Evolutionary conservation across 257 asterid genomes (phyloP), one percentile per base, ranked within the genome.

Genomic region (Oldenlandia corymbosa): DNA sequence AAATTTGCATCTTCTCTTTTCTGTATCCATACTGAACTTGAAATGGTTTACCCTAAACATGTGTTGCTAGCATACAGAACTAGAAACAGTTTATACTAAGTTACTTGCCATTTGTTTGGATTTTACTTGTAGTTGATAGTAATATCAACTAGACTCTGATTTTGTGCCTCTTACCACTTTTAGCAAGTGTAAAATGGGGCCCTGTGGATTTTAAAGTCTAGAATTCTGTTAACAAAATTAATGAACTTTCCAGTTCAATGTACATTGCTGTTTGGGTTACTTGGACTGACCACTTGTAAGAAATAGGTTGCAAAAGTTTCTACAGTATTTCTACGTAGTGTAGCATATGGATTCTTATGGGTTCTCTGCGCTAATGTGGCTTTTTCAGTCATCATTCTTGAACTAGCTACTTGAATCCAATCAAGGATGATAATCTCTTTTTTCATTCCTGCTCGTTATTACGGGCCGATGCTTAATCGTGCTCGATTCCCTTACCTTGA

Each of bases 121-220:
- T 11, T 34, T 58, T 13, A 24, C 30, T 49, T 60, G 58, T 48
- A 39, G 28, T 66, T 54, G 32, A n/a, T 28, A 21, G 52, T 59
- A 53, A 13, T 36, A 18, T 46, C 71, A 45, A 46, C 50, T 59
- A 14, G 65, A 43, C 46, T 47, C 59, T 21, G 53, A 58, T 7
- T 17, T 24, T 67, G 7, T 58, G 66, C 34, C 8, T 45, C 46
- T 32, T 56, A 46, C 30, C 58, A 39, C 24, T 46, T 48, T 27
- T 49, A 46, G 52, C 53, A 34, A 61, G 63, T 36, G 73, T 30
- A 23, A 54, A 9, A 52, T 47, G 64, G 73, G 65, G 69, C 46
- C 66, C 61, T 27, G 17, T 27, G 56, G 20, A 57, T 32, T 27
- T 60, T 46, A 23, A 56, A 63, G 31, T 17, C 42, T 66, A 30